A percentile compares a stretch with the other conserved stretches of the same genome.
phyloP scores from a whole-genome alignment of 2,329 filamentous ascomycete genomes.

The Uncinocarpus reesii region DNA sequence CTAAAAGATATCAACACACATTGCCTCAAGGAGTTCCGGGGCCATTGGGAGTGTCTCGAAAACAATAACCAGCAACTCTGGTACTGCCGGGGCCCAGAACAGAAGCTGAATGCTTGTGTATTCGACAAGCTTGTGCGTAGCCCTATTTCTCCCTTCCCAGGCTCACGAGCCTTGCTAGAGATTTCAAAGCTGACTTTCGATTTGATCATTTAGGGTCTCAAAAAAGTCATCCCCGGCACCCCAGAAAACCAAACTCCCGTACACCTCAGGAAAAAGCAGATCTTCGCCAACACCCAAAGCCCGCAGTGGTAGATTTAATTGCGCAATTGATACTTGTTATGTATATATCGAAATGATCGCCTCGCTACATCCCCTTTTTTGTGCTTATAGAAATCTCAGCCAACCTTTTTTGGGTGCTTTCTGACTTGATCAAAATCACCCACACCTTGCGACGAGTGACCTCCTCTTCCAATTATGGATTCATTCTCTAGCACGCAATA shows the following conservation, averaged over 20 bases:
- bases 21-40: slow-evolving; percentile 82
- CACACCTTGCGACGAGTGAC: too few species aligned
- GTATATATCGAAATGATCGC: slow-evolving; percentile 25
- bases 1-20: slow-evolving; percentile 92
- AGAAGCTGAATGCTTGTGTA: slow-evolving; percentile 87
- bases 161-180: too few species aligned
- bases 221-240: slow-evolving; percentile 68
- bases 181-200: neutral
- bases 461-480: too few species aligned
- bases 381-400: slow-evolving; percentile 8
- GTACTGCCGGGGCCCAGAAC: slow-evolving; percentile 82
- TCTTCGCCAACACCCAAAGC: slow-evolving; percentile 29
- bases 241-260: slow-evolving; percentile 61
- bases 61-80: slow-evolving; percentile 97
- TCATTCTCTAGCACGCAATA: too few species aligned
- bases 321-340: slow-evolving; percentile 9
- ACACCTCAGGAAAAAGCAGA: slow-evolving; percentile 53
- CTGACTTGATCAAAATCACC: neutral
- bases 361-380: slow-evolving; percentile 19
- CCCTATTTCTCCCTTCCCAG: too few species aligned
- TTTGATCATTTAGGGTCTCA: slow-evolving; percentile 52
- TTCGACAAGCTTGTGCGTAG: slow-evolving; percentile 81
- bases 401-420: neutral
- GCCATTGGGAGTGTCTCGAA: slow-evolving; percentile 91
- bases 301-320: slow-evolving; percentile 1